Conservation (phyloP, 768 basidiomycete genomes). For the Lepiota venenata region DNA sequence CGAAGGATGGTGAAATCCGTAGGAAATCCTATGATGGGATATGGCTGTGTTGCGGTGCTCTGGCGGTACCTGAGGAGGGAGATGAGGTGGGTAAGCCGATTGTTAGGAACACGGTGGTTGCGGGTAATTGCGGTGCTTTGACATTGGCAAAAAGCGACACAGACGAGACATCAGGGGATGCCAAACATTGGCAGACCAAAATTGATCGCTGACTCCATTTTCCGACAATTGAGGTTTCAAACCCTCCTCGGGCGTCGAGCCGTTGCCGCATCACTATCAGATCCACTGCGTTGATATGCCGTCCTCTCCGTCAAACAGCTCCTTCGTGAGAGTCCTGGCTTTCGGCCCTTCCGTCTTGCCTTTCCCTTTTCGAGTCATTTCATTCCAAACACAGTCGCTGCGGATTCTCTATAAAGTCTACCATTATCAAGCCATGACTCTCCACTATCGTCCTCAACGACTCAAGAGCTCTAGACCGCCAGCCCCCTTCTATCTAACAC, state of each 20-base stretch:
- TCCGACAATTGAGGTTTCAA: slow-evolving; percentile 25
- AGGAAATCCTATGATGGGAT: slow-evolving; percentile 9
- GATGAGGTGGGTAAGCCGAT: slow-evolving; percentile 30
- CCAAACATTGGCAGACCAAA: slow-evolving; percentile 20
- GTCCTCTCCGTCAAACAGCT: slow-evolving; percentile 25
- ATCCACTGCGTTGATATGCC: slow-evolving; percentile 25
- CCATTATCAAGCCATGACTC: slow-evolving; percentile 25
- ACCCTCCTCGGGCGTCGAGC: slow-evolving; percentile 32
- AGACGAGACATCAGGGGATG: slow-evolving; percentile 13
- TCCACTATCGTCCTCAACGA: slow-evolving; percentile 23
- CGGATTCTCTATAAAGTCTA: slow-evolving; percentile 28
- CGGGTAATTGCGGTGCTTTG: slow-evolving; percentile 11
- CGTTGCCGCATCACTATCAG: slow-evolving; percentile 36
- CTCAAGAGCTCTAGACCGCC: slow-evolving; percentile 4
- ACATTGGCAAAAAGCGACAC: slow-evolving; percentile 8
- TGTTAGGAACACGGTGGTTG: slow-evolving; percentile 26
- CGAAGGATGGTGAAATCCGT: neutral
- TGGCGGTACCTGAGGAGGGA: slow-evolving; percentile 11
- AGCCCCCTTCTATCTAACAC: slow-evolving; percentile 3
- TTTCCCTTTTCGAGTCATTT: slow-evolving; percentile 36
- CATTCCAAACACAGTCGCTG: slow-evolving; percentile 29
- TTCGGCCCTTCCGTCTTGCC: slow-evolving; percentile 24
- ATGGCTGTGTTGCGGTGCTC: slow-evolving; percentile 21
- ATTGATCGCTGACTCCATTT: slow-evolving; percentile 26
- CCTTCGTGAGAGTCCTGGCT: slow-evolving; percentile 23